phyloP scores from a whole-genome alignment of 2,329 filamentous ascomycete genomes.

The Aureobasidium zeae region DNA sequence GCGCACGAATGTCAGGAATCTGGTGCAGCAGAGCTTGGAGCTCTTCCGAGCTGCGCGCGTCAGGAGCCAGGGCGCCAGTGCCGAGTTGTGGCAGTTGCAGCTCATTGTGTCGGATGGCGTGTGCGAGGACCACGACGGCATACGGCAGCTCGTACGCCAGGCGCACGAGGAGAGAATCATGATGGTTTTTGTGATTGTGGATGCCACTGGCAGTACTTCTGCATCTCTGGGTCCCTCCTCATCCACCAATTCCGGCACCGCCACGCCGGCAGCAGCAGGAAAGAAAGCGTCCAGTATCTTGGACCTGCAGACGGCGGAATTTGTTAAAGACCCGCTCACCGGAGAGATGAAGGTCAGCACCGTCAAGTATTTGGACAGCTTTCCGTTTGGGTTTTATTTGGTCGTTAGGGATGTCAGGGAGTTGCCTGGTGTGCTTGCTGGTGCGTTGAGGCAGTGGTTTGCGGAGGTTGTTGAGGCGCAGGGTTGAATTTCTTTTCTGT shows the following conservation, averaged over 20 bases:
- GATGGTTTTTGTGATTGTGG: conserved; percentile 96
- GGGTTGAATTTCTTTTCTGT: too few species aligned
- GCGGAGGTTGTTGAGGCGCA: conserved; percentile 51
- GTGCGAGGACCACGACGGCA: conserved; percentile 78
- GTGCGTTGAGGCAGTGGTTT: conserved; percentile 92
- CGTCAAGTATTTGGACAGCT: conserved; percentile 85
- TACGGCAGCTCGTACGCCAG: conserved; percentile 72
- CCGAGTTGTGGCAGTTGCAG: conserved; percentile 88
- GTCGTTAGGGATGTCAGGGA: conserved; percentile 89
- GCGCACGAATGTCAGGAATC: conserved; percentile 71
- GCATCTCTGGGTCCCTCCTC: too few species aligned
- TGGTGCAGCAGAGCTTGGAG: conserved; percentile 69
- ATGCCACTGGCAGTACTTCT: conserved; percentile 38
- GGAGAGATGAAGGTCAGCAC: conserved; percentile 63
- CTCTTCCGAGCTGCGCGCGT: conserved; percentile 70
- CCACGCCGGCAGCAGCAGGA: conserved; percentile 28
- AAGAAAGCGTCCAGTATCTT: conserved; percentile 57
- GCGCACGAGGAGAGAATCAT: conserved; percentile 92
- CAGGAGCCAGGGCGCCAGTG: conserved; percentile 43
- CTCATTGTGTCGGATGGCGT: conserved; percentile 90
- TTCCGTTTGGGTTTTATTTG: conserved; percentile 94
- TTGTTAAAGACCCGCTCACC: conserved; percentile 56
- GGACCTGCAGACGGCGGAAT: conserved; percentile 79
- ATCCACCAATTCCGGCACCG: background rate
- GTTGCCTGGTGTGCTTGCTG: conserved; percentile 77